Evolutionary conservation across 1,284 basidiomycete genomes (phyloP).

Genomic region (Sporisorium iseilematis-ciliati): DNA sequence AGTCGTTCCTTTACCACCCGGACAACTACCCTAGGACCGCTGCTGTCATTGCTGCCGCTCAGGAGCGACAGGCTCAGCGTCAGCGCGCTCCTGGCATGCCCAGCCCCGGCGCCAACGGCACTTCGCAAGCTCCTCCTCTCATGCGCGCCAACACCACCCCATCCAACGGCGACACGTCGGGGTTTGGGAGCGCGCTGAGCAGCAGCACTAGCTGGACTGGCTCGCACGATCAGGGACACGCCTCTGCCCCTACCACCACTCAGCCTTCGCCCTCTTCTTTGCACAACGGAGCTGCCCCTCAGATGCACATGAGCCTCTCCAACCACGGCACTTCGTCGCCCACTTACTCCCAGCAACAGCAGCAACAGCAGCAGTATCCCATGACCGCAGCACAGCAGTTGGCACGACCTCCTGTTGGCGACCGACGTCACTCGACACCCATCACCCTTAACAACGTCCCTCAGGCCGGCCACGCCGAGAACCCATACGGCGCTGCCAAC

Average conservation of each 20-base stretch:
- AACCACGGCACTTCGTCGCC: slow-evolving; percentile 51
- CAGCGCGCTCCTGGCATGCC: slow-evolving; percentile 55
- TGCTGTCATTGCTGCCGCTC: slow-evolving; percentile 68
- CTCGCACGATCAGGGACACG: slow-evolving; percentile 50
- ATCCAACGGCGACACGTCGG: slow-evolving; percentile 45
- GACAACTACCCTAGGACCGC: slow-evolving; percentile 69
- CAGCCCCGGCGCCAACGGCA: slow-evolving; percentile 41
- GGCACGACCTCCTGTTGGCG: slow-evolving; percentile 35
- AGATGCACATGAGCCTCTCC: slow-evolving; percentile 54
- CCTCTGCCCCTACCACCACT: slow-evolving; percentile 51
- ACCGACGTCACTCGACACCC: slow-evolving; percentile 50
- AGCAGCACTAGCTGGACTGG: slow-evolving; percentile 52
- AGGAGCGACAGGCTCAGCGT: slow-evolving; percentile 65
- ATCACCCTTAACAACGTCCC: slow-evolving; percentile 45
- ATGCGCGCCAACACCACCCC: slow-evolving; percentile 62
- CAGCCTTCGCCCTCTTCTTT: slow-evolving; percentile 50
- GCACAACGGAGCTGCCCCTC: slow-evolving; percentile 44
- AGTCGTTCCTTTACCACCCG: slow-evolving; percentile 69
- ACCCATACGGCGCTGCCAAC: slow-evolving; percentile 45
- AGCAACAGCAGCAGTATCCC: slow-evolving; percentile 44
- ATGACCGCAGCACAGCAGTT: slow-evolving; percentile 48
- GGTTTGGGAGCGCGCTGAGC: slow-evolving; percentile 42
- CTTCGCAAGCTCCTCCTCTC: slow-evolving; percentile 52
- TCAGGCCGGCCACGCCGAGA: slow-evolving; percentile 36
- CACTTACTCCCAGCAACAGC: slow-evolving; percentile 41